These are phyloP conservation scores for Apiotrichum laibachii DNA, from an alignment of 1,284 basidiomycete genomes.

Conservation along the genomic window DNA sequence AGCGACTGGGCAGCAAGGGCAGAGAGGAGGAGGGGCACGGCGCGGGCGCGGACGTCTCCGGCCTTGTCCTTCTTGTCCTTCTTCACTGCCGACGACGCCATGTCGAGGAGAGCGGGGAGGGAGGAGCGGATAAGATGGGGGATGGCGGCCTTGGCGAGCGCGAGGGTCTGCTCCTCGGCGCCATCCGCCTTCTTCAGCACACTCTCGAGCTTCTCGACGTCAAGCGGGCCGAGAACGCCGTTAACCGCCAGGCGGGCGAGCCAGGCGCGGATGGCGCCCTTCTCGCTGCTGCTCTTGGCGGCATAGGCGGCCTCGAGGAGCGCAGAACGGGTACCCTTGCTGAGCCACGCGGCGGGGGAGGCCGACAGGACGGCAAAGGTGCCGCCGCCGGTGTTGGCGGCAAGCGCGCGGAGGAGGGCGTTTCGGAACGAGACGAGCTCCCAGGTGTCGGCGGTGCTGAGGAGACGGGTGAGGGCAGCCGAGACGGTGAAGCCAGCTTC, in stretches of 20 bases:
- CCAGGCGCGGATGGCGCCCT: slow-evolving; percentile 17
- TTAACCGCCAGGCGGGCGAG: slow-evolving; percentile 18
- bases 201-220: slow-evolving; percentile 13
- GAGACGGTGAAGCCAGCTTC: not conserved
- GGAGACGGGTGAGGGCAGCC: slow-evolving; percentile 8
- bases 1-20: not conserved
- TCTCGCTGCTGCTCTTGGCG: slow-evolving; percentile 4
- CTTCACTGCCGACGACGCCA: not conserved
- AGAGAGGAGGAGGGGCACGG: slow-evolving; percentile 7
- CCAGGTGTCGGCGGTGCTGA: slow-evolving; percentile 20
- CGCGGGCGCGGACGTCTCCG: slow-evolving; percentile 9
- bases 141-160: slow-evolving; percentile 5
- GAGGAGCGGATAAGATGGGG: slow-evolving; percentile 1
- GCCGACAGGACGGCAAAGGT: slow-evolving; percentile 19
- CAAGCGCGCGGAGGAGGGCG: slow-evolving; percentile 17
- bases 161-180: slow-evolving; percentile 6
- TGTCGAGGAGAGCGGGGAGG: not conserved
- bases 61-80: slow-evolving; percentile 11
- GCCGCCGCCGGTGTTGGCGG: not conserved
- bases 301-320: slow-evolving; percentile 22
- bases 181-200: slow-evolving; percentile 10
- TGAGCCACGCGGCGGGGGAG: slow-evolving; percentile 18
- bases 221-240: slow-evolving; percentile 21
- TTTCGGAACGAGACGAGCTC: slow-evolving; percentile 15
- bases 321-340: slow-evolving; percentile 13